A percentile compares a stretch with the other conserved stretches of the same genome.
Evolutionary conservation across 176 grass and related monocot genomes (phyloP).

Genomic region (Dendrocalamus sinicus): DNA sequence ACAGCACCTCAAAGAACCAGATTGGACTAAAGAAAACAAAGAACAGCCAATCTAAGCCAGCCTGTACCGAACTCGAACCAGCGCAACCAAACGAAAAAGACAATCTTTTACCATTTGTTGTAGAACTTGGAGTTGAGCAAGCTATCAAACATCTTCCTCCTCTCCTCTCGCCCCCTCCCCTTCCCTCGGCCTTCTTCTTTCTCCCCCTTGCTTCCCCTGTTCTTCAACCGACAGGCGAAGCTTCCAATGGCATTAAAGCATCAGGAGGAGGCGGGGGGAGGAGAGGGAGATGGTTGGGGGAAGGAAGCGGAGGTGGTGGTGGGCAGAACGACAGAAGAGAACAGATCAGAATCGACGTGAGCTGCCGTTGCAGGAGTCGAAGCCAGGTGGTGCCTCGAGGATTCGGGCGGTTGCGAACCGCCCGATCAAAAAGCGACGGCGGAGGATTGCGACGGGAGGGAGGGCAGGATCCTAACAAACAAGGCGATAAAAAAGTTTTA

Average conservation of each 20-base stretch:
- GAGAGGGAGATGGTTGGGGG: constrained; percentile 37
- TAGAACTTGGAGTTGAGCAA: constrained; percentile 82
- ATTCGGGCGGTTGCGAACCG: neutral
- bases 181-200: neutral
- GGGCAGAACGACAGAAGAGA: constrained; percentile 17
- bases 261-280: neutral
- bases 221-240: constrained; percentile 8
- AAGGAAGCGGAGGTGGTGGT: constrained; percentile 23
- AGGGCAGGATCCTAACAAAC: constrained; percentile 14
- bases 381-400: constrained; percentile 36
- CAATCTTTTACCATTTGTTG: constrained; percentile 62
- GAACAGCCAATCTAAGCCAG: neutral
- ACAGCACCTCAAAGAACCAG: neutral
- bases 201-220: constrained; percentile 17
- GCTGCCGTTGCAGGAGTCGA: constrained; percentile 22
- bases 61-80: neutral
- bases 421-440: neutral
- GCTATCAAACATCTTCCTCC: constrained; percentile 70
- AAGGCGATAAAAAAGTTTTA: constrained; percentile 7
- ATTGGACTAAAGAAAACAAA: neutral
- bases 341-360: constrained; percentile 35
- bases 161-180: neutral
- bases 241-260: constrained; percentile 35
- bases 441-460: neutral
- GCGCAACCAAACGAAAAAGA: neutral